A percentile compares a stretch with the other conserved stretches of the same genome.
These are phyloP conservation scores for Amylocarpus encephaloides DNA, from an alignment of 2,329 filamentous ascomycete genomes.

Conservation along the genomic window DNA sequence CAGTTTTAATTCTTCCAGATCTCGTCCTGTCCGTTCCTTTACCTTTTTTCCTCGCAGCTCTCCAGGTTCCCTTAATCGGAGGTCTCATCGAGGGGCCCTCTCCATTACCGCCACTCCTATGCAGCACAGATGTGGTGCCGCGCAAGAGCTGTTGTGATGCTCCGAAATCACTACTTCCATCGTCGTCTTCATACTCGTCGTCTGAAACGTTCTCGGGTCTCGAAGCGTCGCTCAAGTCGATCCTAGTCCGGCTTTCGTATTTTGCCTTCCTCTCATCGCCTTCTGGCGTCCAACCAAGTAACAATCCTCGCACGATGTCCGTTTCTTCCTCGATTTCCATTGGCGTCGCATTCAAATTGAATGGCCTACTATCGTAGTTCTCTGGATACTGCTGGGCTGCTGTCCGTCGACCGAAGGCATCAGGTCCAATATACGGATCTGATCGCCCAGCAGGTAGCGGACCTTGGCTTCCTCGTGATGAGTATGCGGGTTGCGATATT, in stretches of 20 bases:
- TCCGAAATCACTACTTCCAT: not conserved
- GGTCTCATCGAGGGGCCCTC: not conserved
- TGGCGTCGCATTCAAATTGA: not conserved
- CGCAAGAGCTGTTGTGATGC: not conserved
- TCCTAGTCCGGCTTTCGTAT: not conserved
- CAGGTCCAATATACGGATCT: not conserved
- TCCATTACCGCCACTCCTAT: not conserved
- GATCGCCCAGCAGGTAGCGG: not conserved
- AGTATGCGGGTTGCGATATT: not conserved
- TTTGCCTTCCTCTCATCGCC: not conserved
- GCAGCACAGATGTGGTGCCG: not conserved
- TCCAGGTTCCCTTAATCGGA: not conserved
- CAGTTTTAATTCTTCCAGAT: no score
- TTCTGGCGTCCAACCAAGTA: not conserved
- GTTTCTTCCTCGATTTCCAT: not conserved
- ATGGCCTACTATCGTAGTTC: constrained; percentile 2
- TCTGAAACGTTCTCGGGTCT: not conserved
- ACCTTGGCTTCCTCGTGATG: not conserved
- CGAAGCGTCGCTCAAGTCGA: not conserved
- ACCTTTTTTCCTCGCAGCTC: not conserved
- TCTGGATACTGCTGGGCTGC: not conserved
- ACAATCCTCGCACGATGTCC: not conserved
- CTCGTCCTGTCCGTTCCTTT: not conserved
- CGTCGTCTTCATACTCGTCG: not conserved
- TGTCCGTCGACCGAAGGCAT: not conserved